Conservation (phyloP, 2,329 filamentous ascomycete genomes). For the Sporothrix humicola region DNA sequence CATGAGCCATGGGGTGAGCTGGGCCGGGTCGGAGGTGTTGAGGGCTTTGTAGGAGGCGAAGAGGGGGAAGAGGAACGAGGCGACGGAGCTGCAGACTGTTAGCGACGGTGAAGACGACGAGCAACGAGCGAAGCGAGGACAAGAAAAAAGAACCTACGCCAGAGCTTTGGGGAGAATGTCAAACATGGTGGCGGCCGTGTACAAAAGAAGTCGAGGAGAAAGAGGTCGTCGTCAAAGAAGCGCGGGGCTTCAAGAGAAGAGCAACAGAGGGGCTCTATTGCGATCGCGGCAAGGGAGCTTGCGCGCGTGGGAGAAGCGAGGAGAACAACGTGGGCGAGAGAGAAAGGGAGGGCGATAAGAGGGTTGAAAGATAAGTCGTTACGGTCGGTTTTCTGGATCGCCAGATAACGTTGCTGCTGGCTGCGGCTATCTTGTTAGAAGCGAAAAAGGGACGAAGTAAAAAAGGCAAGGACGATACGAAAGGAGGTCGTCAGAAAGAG, state of each 20-base stretch:
- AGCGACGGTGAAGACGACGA: too few relatives aligned
- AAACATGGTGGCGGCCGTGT: constrained; percentile 34
- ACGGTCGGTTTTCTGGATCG: background rate
- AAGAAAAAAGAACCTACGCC: constrained; percentile 32
- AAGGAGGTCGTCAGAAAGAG: background rate
- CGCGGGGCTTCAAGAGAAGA: background rate
- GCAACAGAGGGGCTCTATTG: background rate
- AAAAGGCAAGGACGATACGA: background rate
- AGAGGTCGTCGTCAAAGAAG: too few relatives aligned
- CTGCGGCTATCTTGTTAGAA: background rate
- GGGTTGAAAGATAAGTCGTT: background rate
- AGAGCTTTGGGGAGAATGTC: constrained; percentile 37
- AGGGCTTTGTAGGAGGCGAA: constrained; percentile 99
- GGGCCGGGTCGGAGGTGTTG: constrained; percentile 85
- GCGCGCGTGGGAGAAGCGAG: background rate
- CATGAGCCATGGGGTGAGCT: constrained; percentile 97
- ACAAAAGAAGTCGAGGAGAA: background rate
- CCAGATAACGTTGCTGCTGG: constrained; percentile 3
- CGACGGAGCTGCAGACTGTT: constrained; percentile 67
- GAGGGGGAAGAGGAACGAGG: constrained; percentile 90
- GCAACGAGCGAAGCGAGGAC: background rate
- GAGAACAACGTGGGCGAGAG: background rate
- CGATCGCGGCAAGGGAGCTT: constrained; percentile 13
- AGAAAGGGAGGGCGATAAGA: background rate
- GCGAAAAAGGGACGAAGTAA: background rate